Evolutionary conservation across 176 grass and related monocot species (phyloP).

Genomic region (Elaeis guineensis): DNA sequence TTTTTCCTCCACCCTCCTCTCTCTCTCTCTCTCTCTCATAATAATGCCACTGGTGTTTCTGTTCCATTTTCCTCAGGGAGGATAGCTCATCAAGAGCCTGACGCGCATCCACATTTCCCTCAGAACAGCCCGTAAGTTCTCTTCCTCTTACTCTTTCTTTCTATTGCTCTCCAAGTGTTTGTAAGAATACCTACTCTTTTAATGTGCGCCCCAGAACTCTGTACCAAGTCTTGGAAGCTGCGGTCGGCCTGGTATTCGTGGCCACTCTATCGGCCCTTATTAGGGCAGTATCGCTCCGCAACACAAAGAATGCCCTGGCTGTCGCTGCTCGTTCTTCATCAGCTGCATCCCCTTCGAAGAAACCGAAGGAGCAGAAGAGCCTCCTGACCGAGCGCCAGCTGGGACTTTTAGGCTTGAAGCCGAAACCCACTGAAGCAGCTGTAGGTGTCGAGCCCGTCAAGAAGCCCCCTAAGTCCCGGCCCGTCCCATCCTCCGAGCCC

Average conservation of each 20-base stretch:
- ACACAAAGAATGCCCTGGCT: constrained; percentile 17
- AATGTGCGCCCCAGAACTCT: constrained; percentile 33
- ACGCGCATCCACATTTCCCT: constrained; percentile 25
- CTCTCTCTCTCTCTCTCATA: not conserved
- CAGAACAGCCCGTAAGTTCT: constrained; percentile 37
- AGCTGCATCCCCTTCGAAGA: constrained; percentile 9
- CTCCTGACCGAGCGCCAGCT: constrained; percentile 43
- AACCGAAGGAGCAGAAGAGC: constrained; percentile 40
- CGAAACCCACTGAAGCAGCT: constrained; percentile 9
- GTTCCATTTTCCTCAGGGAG: constrained; percentile 37
- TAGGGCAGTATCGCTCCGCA: constrained; percentile 52
- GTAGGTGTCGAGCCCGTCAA: constrained; percentile 35
- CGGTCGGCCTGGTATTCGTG: constrained; percentile 35
- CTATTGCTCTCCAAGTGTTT: constrained; percentile 12
- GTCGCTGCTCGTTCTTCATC: not conserved
- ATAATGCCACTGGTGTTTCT: not conserved
- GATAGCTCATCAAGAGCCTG: constrained; percentile 33
- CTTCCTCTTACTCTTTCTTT: not conserved
- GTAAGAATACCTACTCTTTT: constrained; percentile 8
- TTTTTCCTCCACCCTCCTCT: not conserved
- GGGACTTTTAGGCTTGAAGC: constrained; percentile 52
- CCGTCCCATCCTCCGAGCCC: constrained; percentile 48
- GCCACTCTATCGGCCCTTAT: constrained; percentile 45
- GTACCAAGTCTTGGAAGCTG: constrained; percentile 48
- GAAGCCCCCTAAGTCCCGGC: constrained; percentile 67